Evolutionary conservation across 2,329 filamentous ascomycete genomes (phyloP), one percentile per base, ranked within the genome.

Genomic region (Pseudocercospora ulei): DNA sequence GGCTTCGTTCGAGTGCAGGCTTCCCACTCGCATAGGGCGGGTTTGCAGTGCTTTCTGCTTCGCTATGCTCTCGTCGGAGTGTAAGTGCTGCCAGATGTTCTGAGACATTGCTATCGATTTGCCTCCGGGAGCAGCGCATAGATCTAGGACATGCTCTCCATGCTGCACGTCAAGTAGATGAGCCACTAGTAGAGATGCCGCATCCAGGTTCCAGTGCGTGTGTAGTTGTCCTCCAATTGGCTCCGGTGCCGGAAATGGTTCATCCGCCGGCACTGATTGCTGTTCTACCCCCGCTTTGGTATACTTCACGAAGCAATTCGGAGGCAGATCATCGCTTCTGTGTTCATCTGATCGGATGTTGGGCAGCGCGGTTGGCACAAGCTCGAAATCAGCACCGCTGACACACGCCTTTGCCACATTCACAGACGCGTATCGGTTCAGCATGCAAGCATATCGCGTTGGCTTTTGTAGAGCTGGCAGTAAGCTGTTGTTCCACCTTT

Each of bases 41-140:
- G 39, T 27, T 25, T 31, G 28, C 12, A 38, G 33, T 8, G 33
- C 36, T 23, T 38, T 49, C 22, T 25, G 39, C 30, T 45, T 53
- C 33, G 30, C 46, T 35, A 33, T 34, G 4, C 39, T 42, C 3
- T 43, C 35, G 22, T 52, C 44, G 9, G 38, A 41, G 24, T 50
- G 41, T 7, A 49, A 18, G 5, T 48, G 42, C 16, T 47, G 46
- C 20, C 58, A 55, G 7, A 65, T 45, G 4, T 52, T 46, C 35
- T 63, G 60, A 1, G 57, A 49, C 17, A 63, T 42, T 2, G 53
- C 49, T 13, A 63, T 45, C 4, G 59, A 61, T 24, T 62, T 62
- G 20, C 57, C 60, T 31, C 60, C 56, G 19, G 61, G 60, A 1
- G 62, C 61, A 3, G 63, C 62, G 39, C 63, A 65, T 6, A 65